Evolutionary conservation across 306 rosid species (phyloP).

Genomic region (Hippophae gyantsensis): DNA sequence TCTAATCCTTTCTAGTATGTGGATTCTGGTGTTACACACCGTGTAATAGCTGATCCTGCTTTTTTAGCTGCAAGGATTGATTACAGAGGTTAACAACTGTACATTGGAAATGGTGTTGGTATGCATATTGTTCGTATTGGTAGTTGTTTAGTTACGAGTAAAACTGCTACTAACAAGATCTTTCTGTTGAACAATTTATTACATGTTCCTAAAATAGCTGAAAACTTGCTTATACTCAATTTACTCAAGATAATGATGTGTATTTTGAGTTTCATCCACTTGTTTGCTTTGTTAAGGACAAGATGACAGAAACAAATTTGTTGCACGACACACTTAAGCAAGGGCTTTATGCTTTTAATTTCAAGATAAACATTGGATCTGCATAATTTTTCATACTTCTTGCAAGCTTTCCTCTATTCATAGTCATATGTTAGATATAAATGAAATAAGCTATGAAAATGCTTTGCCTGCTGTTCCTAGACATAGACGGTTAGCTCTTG

Average conservation of each 20-base stretch:
- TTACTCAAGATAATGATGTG: not conserved
- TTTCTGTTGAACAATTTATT: too few species aligned
- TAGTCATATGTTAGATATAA: too few species aligned
- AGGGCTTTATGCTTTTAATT: not conserved
- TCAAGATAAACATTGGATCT: too few species aligned
- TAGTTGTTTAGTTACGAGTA: not conserved
- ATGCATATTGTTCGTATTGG: not conserved
- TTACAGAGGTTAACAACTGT: not conserved
- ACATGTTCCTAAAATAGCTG: not conserved
- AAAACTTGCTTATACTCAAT: not conserved
- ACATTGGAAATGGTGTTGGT: not conserved
- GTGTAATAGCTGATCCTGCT: not conserved
- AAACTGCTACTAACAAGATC: too few species aligned
- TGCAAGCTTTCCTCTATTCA: too few species aligned
- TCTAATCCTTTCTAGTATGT: not conserved
- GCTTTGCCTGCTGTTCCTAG: too few species aligned
- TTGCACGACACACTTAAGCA: not conserved
- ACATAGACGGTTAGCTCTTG: too few species aligned
- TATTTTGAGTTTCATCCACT: not conserved
- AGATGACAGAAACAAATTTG: too few species aligned
- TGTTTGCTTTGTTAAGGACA: not conserved
- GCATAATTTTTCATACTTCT: too few species aligned
- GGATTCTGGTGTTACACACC: not conserved
- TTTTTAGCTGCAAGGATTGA: not conserved
- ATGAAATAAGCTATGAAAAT: too few species aligned